These are phyloP conservation scores for Mycosphaerella sp. DNA, from an alignment of 2,329 filamentous ascomycete genomes.

Conservation along the genomic window DNA sequence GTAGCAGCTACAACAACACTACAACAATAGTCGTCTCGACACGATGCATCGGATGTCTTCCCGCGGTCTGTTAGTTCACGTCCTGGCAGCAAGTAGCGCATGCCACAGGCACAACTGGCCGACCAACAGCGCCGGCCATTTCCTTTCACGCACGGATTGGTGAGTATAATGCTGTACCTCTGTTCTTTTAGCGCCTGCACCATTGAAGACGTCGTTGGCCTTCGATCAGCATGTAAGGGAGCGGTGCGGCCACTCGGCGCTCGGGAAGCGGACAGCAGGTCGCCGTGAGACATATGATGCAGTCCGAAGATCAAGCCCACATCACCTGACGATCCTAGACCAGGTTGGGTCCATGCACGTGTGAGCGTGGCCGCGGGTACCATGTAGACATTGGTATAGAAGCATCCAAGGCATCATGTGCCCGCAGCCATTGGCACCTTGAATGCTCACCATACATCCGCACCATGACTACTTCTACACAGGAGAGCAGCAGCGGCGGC, in stretches of 20 bases:
- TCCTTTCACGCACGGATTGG: background rate
- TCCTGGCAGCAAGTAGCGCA: conserved; percentile 2
- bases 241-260: background rate
- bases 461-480: background rate
- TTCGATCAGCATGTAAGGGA: no score
- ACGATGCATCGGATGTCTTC: background rate
- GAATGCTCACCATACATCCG: background rate
- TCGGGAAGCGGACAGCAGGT: background rate
- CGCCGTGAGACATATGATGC: conserved; percentile 6
- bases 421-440: background rate
- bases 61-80: background rate
- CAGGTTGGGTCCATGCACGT: background rate
- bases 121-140: background rate
- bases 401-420: background rate
- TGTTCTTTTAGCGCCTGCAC: no score
- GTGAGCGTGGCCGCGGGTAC: conserved; percentile 4
- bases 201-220: no score
- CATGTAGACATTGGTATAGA: background rate
- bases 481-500: background rate
- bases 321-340: background rate
- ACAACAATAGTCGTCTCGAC: background rate
- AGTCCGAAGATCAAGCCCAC: conserved; percentile 6
- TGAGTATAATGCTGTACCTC: no score
- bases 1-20: background rate
- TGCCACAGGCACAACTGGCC: background rate